phyloP scores from a whole-genome alignment of 1,284 basidiomycete species.

The Cryptococcus sp. region DNA sequence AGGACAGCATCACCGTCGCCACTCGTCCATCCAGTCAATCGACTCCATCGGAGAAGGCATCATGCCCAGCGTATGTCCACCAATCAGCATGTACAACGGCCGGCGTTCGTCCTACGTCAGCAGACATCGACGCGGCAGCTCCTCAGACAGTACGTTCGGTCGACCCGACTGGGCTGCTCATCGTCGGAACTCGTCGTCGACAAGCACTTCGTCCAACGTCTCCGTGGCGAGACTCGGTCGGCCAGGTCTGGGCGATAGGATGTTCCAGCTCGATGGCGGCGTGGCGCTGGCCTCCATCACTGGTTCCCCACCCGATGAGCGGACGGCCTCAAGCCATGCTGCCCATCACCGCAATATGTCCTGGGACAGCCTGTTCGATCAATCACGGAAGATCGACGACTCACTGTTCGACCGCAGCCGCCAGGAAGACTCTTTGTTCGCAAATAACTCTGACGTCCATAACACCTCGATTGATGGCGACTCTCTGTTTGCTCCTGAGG shows the following conservation, averaged over 20 bases:
- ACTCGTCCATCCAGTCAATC: slow-evolving; percentile 59
- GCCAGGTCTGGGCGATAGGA: slow-evolving; percentile 81
- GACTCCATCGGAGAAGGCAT: slow-evolving; percentile 54
- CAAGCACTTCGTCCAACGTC: slow-evolving; percentile 66
- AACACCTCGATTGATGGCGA: slow-evolving; percentile 57
- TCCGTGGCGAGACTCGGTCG: slow-evolving; percentile 64
- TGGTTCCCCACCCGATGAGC: slow-evolving; percentile 63
- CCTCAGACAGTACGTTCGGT: slow-evolving; percentile 63
- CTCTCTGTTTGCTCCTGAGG: slow-evolving; percentile 63
- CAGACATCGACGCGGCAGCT: slow-evolving; percentile 53
- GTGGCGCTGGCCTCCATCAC: slow-evolving; percentile 67
- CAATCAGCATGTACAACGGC: slow-evolving; percentile 69
- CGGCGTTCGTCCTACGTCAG: slow-evolving; percentile 45
- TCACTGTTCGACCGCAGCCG: slow-evolving; percentile 62
- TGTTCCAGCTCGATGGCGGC: slow-evolving; percentile 70
- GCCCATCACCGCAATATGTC: slow-evolving; percentile 13
- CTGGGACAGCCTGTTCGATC: slow-evolving; percentile 45
- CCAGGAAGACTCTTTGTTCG: slow-evolving; percentile 67
- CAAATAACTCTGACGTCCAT: slow-evolving; percentile 60
- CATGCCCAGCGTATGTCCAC: slow-evolving; percentile 55
- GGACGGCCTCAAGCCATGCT: neutral
- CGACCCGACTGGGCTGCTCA: slow-evolving; percentile 67
- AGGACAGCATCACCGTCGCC: slow-evolving; percentile 28
- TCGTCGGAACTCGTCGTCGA: slow-evolving; percentile 60
- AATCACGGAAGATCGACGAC: slow-evolving; percentile 57